Percentiles rank a stretch among this genome's conserved stretches.
Evolutionary conservation across 106 monocot species (phyloP).

Genomic region (Apostasia ramifera): DNA sequence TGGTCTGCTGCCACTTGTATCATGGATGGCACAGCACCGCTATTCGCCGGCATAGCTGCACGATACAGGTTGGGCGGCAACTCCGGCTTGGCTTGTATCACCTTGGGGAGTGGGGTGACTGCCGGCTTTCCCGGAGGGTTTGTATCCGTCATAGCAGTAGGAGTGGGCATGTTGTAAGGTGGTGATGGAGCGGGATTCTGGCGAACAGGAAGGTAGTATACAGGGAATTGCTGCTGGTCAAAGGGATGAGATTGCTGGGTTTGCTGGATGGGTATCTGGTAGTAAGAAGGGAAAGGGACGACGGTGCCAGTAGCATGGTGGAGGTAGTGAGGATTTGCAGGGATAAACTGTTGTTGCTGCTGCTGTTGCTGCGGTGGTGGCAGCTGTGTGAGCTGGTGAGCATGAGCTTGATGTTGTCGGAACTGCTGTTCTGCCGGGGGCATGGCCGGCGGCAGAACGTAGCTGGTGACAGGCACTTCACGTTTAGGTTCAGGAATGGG

Average conservation of each 20-base stretch:
- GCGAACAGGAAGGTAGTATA: constrained; percentile 58
- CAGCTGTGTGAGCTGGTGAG: constrained; percentile 8
- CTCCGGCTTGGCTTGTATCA: constrained; percentile 28
- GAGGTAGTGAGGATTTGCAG: constrained; percentile 23
- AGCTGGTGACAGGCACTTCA: constrained; percentile 8
- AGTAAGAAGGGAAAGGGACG: constrained; percentile 44
- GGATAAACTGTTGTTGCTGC: constrained; percentile 52
- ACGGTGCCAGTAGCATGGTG: constrained; percentile 36
- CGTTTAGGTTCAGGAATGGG: constrained; percentile 16
- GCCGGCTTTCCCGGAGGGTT: constrained; percentile 12
- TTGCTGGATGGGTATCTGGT: constrained; percentile 31
- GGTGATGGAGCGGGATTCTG: constrained; percentile 18
- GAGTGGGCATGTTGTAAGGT: constrained; percentile 19
- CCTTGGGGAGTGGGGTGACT: constrained; percentile 10
- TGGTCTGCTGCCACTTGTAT: constrained; percentile 28
- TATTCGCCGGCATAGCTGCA: not conserved
- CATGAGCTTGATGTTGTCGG: constrained; percentile 17
- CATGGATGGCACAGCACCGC: constrained; percentile 15
- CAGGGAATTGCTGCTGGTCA: constrained; percentile 33
- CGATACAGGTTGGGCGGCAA: constrained; percentile 38
- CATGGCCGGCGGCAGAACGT: not conserved
- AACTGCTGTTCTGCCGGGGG: constrained; percentile 6
- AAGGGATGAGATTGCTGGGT: constrained; percentile 22
- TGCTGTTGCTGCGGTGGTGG: constrained; percentile 31
- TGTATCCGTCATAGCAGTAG: constrained; percentile 15